phyloP scores from a whole-genome alignment of 768 basidiomycete genomes.

The Galerina sulciceps region DNA sequence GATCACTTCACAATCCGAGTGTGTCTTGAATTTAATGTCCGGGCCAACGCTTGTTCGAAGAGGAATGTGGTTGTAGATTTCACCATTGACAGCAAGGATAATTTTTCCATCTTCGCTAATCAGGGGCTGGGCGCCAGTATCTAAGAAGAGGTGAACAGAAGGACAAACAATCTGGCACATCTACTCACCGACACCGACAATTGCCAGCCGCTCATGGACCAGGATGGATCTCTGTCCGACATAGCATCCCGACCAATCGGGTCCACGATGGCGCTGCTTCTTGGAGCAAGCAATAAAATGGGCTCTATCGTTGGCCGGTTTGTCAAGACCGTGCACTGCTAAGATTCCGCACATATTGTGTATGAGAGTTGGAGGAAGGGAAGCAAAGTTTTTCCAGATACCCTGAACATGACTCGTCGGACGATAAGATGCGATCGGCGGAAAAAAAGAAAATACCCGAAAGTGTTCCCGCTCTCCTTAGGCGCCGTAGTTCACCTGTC shows the following conservation, averaged over 20 bases:
- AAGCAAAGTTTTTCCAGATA: constrained; percentile 18
- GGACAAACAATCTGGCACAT: not conserved
- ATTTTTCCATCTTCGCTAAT: constrained; percentile 83
- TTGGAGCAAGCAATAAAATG: constrained; percentile 86
- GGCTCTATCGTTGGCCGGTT: constrained; percentile 69
- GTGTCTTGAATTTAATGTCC: constrained; percentile 87
- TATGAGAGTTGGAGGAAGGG: constrained; percentile 5
- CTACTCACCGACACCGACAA: constrained; percentile 92
- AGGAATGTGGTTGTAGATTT: constrained; percentile 96
- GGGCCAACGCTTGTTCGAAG: constrained; percentile 71
- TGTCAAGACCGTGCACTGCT: constrained; percentile 80
- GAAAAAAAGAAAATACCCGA: constrained; percentile 13
- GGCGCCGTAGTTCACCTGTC: not conserved
- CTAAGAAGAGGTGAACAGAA: constrained; percentile 41
- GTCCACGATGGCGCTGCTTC: constrained; percentile 90
- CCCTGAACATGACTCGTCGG: constrained; percentile 23
- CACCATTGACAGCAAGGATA: constrained; percentile 93
- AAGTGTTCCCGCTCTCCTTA: constrained; percentile 16
- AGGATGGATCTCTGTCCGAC: constrained; percentile 83
- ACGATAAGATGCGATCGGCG: constrained; percentile 28
- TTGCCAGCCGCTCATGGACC: constrained; percentile 94
- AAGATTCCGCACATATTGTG: constrained; percentile 89
- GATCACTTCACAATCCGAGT: constrained; percentile 98
- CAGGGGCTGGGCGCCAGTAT: constrained; percentile 96
- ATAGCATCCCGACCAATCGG: constrained; percentile 98